Evolutionary conservation across 805 yeast genomes (phyloP), one percentile per base, ranked within the genome.

Genomic region (Kurtzmaniella fragi): DNA sequence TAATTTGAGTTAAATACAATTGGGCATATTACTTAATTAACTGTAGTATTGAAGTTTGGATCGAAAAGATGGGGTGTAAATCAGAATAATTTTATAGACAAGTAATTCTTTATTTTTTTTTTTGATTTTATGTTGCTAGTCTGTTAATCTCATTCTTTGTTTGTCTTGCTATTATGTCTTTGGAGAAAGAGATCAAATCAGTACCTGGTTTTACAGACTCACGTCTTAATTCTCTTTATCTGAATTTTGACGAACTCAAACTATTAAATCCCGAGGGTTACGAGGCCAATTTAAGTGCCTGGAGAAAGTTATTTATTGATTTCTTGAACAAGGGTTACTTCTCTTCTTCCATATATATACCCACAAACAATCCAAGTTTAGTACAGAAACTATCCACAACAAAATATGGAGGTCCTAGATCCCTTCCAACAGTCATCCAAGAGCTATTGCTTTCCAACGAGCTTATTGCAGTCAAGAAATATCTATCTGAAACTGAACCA

Each of bases 221-320:
- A 1, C 47, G 71, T 31, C 46, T 62, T n/a, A 48, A 47, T 12
- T 65, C 71, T 3, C 48, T 68, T 6, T 68, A 66, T 42, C 58
- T 66, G 9, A 56, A 68, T 45, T 68, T 66, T 42, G 44, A 44
- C 2, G 48, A 47, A 5, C 53, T 54, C 10, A 53, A 55, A 35
- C 53, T 53, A 6, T 43, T 64, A 38, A 68, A 68, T 47, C 66
- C 67, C 0, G 73, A 67, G 37, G 73, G 73, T 2, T 68, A 46
- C 40, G 64, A 64, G 8, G 73, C 73, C 17, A 68, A 68, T 39
- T 43, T 67, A n/a, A 46, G 48, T 2, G 71, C 73, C 2, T 68
- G 73, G 73, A 29, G 39, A 12, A 28, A 40, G 5, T 44, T 59
- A 12, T 31, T 60, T 5, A 31, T 20, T 10, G 49, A 49, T 5